These are phyloP conservation scores for Starmerella vaccinii DNA, from an alignment of 805 yeast species.

Conservation along the genomic window DNA sequence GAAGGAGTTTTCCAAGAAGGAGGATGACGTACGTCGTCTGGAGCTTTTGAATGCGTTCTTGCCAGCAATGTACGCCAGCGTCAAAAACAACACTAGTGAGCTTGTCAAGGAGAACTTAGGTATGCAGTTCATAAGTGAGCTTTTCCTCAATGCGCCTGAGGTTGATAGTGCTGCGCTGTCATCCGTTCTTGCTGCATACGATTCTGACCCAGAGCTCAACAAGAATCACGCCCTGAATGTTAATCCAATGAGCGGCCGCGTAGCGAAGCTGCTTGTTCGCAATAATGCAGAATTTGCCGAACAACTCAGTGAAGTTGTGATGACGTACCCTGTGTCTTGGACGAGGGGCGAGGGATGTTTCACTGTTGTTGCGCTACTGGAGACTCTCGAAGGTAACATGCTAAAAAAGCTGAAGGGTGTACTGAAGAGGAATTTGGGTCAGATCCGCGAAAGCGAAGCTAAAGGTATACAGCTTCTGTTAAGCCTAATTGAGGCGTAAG, in stretches of 20 bases:
- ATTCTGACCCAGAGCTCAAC: constrained; percentile 51
- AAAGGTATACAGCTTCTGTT: constrained; percentile 32
- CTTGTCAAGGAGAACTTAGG: constrained; percentile 50
- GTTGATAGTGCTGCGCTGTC: constrained; percentile 30
- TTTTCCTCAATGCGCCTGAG: constrained; percentile 43
- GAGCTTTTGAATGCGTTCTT: constrained; percentile 59
- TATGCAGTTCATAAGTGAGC: constrained; percentile 71
- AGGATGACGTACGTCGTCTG: constrained; percentile 58
- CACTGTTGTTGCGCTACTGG: constrained; percentile 69
- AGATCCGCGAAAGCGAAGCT: constrained; percentile 24
- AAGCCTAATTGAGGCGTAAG: constrained; percentile 19
- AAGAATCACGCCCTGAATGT: constrained; percentile 50
- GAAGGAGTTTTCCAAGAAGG: constrained; percentile 71
- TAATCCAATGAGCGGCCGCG: constrained; percentile 23
- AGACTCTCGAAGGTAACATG: constrained; percentile 42
- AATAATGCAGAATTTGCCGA: constrained; percentile 40
- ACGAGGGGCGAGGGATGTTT: constrained; percentile 63
- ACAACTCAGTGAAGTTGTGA: constrained; percentile 41
- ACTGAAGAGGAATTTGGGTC: constrained; percentile 35
- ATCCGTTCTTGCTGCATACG: constrained; percentile 41
- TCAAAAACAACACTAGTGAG: constrained; percentile 42
- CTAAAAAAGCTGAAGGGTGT: constrained; percentile 40
- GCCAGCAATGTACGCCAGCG: constrained; percentile 51
- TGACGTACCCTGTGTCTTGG: constrained; percentile 54
- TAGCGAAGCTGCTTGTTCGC: constrained; percentile 21